Evolutionary conservation across 2,329 filamentous ascomycete species (phyloP), one percentile per base, ranked within the genome.

Genomic region (Alternaria rosae): DNA sequence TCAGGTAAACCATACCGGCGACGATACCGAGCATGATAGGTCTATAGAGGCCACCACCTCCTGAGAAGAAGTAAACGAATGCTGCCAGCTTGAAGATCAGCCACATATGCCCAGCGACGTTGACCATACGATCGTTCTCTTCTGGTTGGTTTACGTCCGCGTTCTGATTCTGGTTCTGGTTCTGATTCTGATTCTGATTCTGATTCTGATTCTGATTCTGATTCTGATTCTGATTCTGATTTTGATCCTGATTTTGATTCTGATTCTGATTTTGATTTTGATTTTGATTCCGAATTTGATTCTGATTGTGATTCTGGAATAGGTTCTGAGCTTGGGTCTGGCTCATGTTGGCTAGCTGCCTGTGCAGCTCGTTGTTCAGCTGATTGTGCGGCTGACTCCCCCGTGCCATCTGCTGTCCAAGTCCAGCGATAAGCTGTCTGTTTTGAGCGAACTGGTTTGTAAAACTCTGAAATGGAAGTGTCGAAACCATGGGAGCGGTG

Each of bases 1-100:
- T 73, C 23, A 82, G 67, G 65, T 80, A 83, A 58, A 83, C 80
- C 12, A 79, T 67, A 4, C 75, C 56, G 1, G 77, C 81, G 23
- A 82, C 77, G 6, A 77, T 70, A 6, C 76, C 70, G 9, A 84
- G 70, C 58, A 82, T 75, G 6, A 82, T 59, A 3, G 82, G 80
- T 15, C 76, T 64, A 41, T 82, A 79, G 62, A 78, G 75, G 68
- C 81, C 81, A 26, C 80, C 80, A 20, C 80, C 76, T 59, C 82
- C 82, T 6, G 76, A 84, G 61, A 88, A 83, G 69, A 89, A 82
- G 72, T 87, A 89, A 57, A 85, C 82, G 70, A 89, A 87, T 60
- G 86, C 83, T 59, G 86, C 84, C 20, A 89, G 75, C 10, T 87
- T 84, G 51, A 88, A 76, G 23, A 88, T 82, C 3, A 89, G 81